Evolutionary conservation across 1,139 yeast genomes (phyloP), one percentile per base, ranked within the genome.

Genomic region (Wickerhamomyces sp.): DNA sequence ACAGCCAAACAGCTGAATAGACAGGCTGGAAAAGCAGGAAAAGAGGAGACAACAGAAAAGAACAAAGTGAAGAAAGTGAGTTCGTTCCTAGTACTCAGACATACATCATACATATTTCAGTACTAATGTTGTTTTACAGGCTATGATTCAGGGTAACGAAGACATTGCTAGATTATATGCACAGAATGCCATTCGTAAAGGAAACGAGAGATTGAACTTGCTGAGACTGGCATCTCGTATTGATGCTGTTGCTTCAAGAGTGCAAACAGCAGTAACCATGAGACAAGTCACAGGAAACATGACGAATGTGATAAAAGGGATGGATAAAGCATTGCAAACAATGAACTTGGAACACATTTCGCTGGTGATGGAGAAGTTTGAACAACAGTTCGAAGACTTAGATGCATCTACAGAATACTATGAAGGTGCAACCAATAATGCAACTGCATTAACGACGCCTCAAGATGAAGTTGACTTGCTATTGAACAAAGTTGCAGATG

Each of bases 241-340:
- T 26, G 99, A 94, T 61, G 94, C 97, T 0, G 98, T 94, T 22
- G 96, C 97, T 0, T 83, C 95, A 9, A 67, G 98, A 43, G 96
- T 94, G 2, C 97, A 92, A 56, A 94, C 98, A 0, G 97, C 98
- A 0, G 97, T 90, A 5, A 90, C 97, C 0, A 92, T 92, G 98
- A 73, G 96, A 51, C 78, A 85, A 37, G 96, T 92, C 7, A 87
- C 96, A 0, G 92, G 94, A 1, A 90, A 89, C 53, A 92, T 94
- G 97, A 77, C 94, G 5, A 81, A 77, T 43, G 97, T 92, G 9
- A 94, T 94, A 38, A 78, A 74, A 54, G 97, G 97, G 13, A 92
- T 94, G 98, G 98, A 94, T 59, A 81, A 78, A 54, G 98, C 98
- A 0, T 74, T 94, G 65, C 95, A 87, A 56, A 82, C 95, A 29